Evolutionary conservation across 2,329 filamentous ascomycete genomes (phyloP).

Genomic region (Beauveria sp.): DNA sequence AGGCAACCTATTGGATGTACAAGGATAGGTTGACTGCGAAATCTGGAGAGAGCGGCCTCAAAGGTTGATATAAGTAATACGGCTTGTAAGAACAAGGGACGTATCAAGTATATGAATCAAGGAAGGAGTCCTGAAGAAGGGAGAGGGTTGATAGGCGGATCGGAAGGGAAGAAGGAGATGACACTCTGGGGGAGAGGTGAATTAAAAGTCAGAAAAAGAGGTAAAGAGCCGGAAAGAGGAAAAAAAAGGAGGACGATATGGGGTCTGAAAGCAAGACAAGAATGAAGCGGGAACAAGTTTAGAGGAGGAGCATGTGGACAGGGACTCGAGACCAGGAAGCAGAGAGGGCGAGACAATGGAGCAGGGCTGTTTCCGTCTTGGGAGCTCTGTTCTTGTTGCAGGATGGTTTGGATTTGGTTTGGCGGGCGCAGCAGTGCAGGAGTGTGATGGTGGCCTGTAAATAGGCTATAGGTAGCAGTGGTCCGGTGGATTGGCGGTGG

Average conservation of each 20-base stretch:
- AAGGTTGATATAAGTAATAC: conserved; percentile 3
- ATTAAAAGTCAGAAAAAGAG: conserved; percentile 2
- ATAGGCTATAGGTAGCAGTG: not conserved
- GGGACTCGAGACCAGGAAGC: conserved; percentile 3
- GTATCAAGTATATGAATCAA: not conserved
- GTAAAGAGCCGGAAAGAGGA: not conserved
- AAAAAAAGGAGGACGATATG: conserved; percentile 5
- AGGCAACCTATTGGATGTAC: not conserved
- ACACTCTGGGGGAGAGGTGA: conserved; percentile 3
- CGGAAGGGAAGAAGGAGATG: not conserved
- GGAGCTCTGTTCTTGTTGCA: not conserved
- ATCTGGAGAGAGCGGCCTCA: not conserved
- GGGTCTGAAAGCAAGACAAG: conserved; percentile 4
- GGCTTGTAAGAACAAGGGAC: not conserved
- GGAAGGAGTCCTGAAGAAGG: conserved; percentile 8
- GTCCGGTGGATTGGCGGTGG: not conserved
- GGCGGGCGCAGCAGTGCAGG: not conserved
- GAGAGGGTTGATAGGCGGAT: not conserved
- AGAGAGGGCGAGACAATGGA: not conserved
- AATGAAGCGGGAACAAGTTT: conserved; percentile 1
- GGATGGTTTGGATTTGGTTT: not conserved
- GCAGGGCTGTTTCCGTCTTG: not conserved
- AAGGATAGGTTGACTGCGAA: not conserved
- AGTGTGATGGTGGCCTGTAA: too few relatives aligned
- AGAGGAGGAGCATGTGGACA: conserved; percentile 5